Evolutionary conservation across 257 asterid species (phyloP), one percentile per base, ranked within the genome.

Genomic region (Plantago ovata): DNA sequence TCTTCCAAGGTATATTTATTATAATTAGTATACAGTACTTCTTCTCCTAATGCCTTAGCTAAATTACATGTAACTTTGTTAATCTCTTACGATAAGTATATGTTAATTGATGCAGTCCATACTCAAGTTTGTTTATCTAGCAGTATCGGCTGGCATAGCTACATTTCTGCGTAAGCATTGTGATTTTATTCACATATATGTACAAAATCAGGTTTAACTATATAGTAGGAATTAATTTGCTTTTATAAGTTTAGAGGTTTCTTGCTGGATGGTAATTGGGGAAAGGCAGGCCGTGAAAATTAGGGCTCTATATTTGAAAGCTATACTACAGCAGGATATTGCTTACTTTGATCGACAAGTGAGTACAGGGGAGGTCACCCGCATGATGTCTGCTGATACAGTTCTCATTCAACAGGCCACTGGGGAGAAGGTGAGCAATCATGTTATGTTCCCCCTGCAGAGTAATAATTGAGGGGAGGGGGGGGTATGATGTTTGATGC

Each of bases 181-280:
- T 9, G 0, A 10, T n/a, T 48, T 3, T 18, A 16, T 12, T 49
- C 36, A 20, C 13, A 24, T 5, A 10, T 0, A 19, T 48, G 8
- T 18, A 19, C 32, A n/a, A 10, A 9, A 5, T 19, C 8, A 6
- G 3, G 21, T 48, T 14, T 16, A 10, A 20, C 8, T 48, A 48
- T 22, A 28, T 48, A 13, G 10, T n/a, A n/a, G n/a, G n/a, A n/a
- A n/a, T n/a, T n/a, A 4, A 13, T 9, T 0, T 14, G 8, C 5
- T 43, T 47, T 19, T 0, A 19, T 48, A 4, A 16, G 1, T 47
- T 9, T 49, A 91, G 96, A 91, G 95, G 98, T 92, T 77, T 89
- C 91, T 11, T 92, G 94, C 70, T 92, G 98, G 98, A 92, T 92
- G 98, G 74, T 88, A 24, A 75, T 83, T 10, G 98, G 98, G 53